phyloP scores from a whole-genome alignment of 768 basidiomycete genomes.

The Hirschioporus abietinus region DNA sequence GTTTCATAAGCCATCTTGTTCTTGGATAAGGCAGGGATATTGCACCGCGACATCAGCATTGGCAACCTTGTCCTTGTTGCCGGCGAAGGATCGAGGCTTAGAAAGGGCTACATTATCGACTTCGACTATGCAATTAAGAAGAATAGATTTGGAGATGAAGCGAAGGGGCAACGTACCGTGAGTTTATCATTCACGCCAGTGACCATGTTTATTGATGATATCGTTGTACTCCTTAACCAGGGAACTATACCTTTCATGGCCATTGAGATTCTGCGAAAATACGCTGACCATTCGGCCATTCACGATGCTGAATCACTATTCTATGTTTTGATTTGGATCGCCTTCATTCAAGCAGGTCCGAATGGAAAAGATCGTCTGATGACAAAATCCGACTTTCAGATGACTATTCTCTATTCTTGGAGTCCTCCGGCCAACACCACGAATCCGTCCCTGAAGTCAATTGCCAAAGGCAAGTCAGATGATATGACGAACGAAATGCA shows the following conservation, averaged over 20 bases:
- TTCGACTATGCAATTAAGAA: slow-evolving; percentile 5
- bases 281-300: background rate
- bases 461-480: background rate
- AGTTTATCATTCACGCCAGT: background rate
- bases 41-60: slow-evolving; percentile 2
- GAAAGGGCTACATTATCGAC: background rate
- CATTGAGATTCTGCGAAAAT: background rate
- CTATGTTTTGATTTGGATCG: background rate
- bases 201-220: background rate
- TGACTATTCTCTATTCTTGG: background rate
- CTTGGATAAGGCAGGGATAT: background rate
- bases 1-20: background rate
- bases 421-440: no score
- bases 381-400: background rate
- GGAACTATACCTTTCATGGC: slow-evolving; percentile 3
- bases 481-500: background rate
- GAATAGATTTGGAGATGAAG: background rate
- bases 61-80: background rate
- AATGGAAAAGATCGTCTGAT: background rate
- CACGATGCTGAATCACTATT: background rate
- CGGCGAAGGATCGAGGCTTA: background rate
- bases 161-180: background rate
- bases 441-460: background rate
- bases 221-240: no score
- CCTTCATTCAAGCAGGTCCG: background rate